Base-by-base conservation (phyloP, 352 stramenopile species). In the Pseudoperonospora humuli region DNA sequence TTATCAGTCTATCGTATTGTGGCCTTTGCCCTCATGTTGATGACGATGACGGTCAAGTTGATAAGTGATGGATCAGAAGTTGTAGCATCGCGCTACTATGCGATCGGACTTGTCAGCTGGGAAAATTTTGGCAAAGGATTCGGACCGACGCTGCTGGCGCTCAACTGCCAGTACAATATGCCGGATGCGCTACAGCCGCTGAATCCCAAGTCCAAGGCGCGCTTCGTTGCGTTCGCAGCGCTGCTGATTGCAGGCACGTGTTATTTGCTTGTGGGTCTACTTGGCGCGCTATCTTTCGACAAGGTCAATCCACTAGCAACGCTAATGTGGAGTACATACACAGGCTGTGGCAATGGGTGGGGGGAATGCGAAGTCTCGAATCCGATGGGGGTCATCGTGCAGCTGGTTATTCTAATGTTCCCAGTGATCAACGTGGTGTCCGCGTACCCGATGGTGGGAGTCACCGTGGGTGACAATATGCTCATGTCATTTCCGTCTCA, bases 101-200 rank as follows among this genome's bases (percentile, higher is more conserved):
- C 35, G 6, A 77, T 84, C 40, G 76, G 71, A 13, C 50, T 67
- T 3, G 73, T 79, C 45, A 90, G 89, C 61, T 88, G 75, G 75
- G 14, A 54, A 25, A 88, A 86, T 62, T 92, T 92, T 51, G 74
- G 75, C 47, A 84, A 81, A 19, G 77, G 75, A 6, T 92, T 92
- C 45, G 80, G 80, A 2, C 80, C 80, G 3, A 88, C 77, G 21
- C 45, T 92, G 23, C 58, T 92, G n/a, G 80, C 80, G 20, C 71
- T 92, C 38, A 92, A 89, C 61, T 92, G 79, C 52, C 79, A 92
- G 57, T 89, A 88, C 70, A 89, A 89, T 61, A 89, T 92, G 76
- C 76, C 76, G 13, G 73, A 89, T 48, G 76, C 75, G 17, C 53
- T 92, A 24, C 79, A 92, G 64, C 72, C 76, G 28, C 61, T 92